Evolutionary conservation across 352 stramenopile genomes (phyloP).

Genomic region (Phytopythium sindhum): DNA sequence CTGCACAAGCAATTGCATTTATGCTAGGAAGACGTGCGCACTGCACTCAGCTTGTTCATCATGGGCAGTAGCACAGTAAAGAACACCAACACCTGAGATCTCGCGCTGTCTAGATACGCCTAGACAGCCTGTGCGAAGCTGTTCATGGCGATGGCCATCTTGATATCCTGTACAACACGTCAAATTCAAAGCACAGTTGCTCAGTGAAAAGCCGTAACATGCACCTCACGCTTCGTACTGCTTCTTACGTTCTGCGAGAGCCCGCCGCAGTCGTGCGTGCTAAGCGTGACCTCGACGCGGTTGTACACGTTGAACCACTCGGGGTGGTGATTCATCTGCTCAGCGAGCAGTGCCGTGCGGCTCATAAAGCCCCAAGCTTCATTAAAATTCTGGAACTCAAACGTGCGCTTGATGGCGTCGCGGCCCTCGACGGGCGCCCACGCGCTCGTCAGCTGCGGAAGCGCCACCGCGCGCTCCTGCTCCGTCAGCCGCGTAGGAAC

Average conservation of each 20-base stretch:
- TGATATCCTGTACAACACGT: conserved; percentile 36
- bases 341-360: conserved; percentile 61
- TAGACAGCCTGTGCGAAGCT: conserved; percentile 40
- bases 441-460: conserved; percentile 42
- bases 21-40: too few species aligned
- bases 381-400: conserved; percentile 85
- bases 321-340: conserved; percentile 96
- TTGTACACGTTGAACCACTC: conserved; percentile 99
- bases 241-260: conserved; percentile 85
- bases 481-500: conserved; percentile 45
- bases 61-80: not conserved
- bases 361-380: conserved; percentile 83
- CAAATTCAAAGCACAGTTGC: not conserved
- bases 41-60: not conserved
- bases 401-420: conserved; percentile 82
- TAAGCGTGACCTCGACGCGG: conserved; percentile 94
- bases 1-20: not conserved
- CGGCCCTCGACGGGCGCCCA: conserved; percentile 53
- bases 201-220: not conserved
- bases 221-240: not conserved
- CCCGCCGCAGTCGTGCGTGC: conserved; percentile 94
- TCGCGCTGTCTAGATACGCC: not conserved
- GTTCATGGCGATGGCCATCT: conserved; percentile 76
- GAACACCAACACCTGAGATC: not conserved
- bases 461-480: conserved; percentile 33